phyloP scores from a whole-genome alignment of 106 monocot genomes.

The Gastrodia elata region DNA sequence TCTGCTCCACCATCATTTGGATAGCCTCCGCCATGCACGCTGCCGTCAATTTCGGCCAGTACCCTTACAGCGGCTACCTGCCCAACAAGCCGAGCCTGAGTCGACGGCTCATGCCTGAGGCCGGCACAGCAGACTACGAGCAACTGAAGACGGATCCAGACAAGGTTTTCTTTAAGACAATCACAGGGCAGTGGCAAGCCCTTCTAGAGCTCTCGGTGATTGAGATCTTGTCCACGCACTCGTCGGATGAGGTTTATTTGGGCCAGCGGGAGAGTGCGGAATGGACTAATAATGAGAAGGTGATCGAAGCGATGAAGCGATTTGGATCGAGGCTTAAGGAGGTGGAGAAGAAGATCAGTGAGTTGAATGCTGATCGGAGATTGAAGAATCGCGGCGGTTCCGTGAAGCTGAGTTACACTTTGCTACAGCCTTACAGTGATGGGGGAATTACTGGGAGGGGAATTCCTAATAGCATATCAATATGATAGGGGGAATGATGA shows the following conservation, averaged over 20 bases:
- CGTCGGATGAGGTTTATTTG: slow-evolving; percentile 29
- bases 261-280: slow-evolving; percentile 17
- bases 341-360: background rate
- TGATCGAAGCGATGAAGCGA: slow-evolving; percentile 6
- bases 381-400: slow-evolving; percentile 6
- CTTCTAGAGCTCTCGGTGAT: slow-evolving; percentile 21
- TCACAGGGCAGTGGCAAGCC: slow-evolving; percentile 20
- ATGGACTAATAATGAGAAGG: slow-evolving; percentile 22
- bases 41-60: slow-evolving; percentile 23
- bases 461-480: slow-evolving; percentile 33
- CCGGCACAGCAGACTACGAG: slow-evolving; percentile 10
- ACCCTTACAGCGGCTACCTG: slow-evolving; percentile 27
- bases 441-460: slow-evolving; percentile 22
- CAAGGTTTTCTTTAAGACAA: slow-evolving; percentile 19
- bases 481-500: slow-evolving; percentile 7
- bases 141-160: slow-evolving; percentile 10
- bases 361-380: background rate
- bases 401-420: background rate
- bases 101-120: slow-evolving; percentile 18
- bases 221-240: slow-evolving; percentile 27
- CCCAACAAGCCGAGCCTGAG: slow-evolving; percentile 22
- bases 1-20: slow-evolving; percentile 33
- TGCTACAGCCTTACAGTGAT: slow-evolving; percentile 1
- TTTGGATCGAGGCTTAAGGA: background rate
- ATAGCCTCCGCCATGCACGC: slow-evolving; percentile 26